These are phyloP conservation scores for Pyricularia grisea DNA, from an alignment of 2,329 filamentous ascomycete species.

Conservation along the genomic window DNA sequence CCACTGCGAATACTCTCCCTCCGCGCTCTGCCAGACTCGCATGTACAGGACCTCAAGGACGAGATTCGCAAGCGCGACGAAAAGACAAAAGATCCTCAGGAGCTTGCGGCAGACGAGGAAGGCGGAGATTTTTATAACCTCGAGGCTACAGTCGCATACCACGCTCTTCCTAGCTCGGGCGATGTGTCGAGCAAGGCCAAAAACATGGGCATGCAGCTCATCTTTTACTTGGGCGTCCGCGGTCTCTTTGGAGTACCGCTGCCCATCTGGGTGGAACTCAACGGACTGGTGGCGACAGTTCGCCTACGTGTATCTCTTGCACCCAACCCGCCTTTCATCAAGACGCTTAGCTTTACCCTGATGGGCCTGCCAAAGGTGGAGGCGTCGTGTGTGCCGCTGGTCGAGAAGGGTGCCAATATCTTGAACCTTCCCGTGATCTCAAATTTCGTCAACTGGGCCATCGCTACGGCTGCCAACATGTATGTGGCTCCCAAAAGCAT, in stretches of 20 bases:
- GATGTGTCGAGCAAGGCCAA: constrained; percentile 72
- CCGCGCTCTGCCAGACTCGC: constrained; percentile 71
- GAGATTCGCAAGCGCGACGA: constrained; percentile 71
- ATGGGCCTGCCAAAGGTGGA: constrained; percentile 89
- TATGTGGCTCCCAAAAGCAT: constrained; percentile 93
- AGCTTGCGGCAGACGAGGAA: constrained; percentile 80
- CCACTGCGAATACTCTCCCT: constrained; percentile 82
- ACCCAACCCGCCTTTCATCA: constrained; percentile 85
- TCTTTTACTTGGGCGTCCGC: constrained; percentile 87
- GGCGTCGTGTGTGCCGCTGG: constrained; percentile 84
- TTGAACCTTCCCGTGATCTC: constrained; percentile 87
- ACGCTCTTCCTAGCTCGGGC: constrained; percentile 65
- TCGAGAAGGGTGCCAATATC: constrained; percentile 84
- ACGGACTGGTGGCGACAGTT: constrained; percentile 80
- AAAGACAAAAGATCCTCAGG: constrained; percentile 74
- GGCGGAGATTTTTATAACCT: constrained; percentile 90
- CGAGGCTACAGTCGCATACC: constrained; percentile 84
- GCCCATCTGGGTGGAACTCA: constrained; percentile 83
- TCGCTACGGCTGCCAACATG: constrained; percentile 75
- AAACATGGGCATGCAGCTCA: constrained; percentile 95
- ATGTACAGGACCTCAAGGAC: constrained; percentile 74
- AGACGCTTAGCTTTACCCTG: constrained; percentile 83
- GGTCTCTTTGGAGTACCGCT: constrained; percentile 83
- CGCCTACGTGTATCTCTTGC: constrained; percentile 76
- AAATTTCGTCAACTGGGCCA: constrained; percentile 95